Evolutionary conservation across 768 basidiomycete species (phyloP).

Genomic region (Tephrocybe sp.): DNA sequence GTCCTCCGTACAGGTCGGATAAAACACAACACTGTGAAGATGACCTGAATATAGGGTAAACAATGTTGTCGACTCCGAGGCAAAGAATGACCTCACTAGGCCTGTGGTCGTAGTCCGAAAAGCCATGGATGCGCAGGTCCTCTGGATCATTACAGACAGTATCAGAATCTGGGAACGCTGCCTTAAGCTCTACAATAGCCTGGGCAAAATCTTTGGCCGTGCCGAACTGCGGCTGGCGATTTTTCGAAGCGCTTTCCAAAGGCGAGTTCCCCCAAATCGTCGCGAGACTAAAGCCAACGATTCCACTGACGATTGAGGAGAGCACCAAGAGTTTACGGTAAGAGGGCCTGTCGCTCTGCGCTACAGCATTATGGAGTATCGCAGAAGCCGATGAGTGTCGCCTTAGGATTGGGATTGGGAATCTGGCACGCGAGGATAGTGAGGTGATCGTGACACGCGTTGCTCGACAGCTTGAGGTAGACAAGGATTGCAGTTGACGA

Average conservation of each 20-base stretch:
- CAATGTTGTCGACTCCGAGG: not conserved
- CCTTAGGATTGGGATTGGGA: not conserved
- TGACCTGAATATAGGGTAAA: conserved; percentile 2
- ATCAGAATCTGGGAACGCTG: conserved; percentile 32
- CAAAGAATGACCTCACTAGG: conserved; percentile 42
- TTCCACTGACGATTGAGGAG: conserved; percentile 12
- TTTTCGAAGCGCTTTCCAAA: not conserved
- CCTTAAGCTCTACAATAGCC: conserved; percentile 50
- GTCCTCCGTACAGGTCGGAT: conserved; percentile 71
- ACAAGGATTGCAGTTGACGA: not conserved
- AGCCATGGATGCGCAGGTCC: conserved; percentile 52
- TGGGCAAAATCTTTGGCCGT: conserved; percentile 47
- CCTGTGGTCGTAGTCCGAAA: conserved; percentile 49
- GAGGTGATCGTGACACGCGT: not conserved
- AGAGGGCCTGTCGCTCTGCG: not conserved
- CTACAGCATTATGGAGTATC: not conserved
- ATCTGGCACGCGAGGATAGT: not conserved
- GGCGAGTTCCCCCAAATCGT: not conserved
- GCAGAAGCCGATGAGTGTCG: not conserved
- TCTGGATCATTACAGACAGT: conserved; percentile 49
- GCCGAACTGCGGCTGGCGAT: conserved; percentile 37
- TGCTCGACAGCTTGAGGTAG: not conserved
- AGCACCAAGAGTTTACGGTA: conserved; percentile 5
- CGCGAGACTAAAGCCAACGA: conserved; percentile 15
- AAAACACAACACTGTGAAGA: conserved; percentile 59